phyloP scores from a whole-genome alignment of 345 rosid genomes.

The Pseudoturritis turrita region DNA sequence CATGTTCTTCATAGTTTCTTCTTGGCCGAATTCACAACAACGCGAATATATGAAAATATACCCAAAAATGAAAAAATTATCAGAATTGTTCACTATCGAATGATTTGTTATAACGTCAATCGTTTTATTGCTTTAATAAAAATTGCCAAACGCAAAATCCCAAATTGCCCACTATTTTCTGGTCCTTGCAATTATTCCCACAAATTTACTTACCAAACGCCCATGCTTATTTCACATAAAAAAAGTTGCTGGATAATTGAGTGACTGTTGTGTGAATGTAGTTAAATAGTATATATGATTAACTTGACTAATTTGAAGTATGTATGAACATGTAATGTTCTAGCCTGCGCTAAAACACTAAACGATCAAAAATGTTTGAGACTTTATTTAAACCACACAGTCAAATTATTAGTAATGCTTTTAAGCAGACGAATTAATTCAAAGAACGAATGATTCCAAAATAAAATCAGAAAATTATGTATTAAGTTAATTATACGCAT shows the following conservation, averaged over 20 bases:
- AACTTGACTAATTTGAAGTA: background rate
- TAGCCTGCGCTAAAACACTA: background rate
- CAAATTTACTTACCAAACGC: background rate
- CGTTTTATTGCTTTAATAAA: background rate
- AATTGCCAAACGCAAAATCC: conserved; percentile 9
- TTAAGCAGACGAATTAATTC: background rate
- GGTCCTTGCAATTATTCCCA: conserved; percentile 9
- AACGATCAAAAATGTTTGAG: background rate
- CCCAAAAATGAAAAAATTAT: background rate
- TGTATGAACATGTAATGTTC: background rate
- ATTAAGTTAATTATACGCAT: conserved; percentile 10
- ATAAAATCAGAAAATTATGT: background rate
- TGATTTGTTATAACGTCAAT: background rate
- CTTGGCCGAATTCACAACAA: too few relatives aligned
- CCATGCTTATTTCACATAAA: background rate
- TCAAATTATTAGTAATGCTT: background rate
- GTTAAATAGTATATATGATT: background rate
- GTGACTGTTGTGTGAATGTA: background rate
- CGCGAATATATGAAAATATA: too few relatives aligned
- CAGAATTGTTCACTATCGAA: background rate
- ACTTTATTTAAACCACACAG: background rate
- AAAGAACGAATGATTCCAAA: background rate
- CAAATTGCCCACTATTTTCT: conserved; percentile 2
- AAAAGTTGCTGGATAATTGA: background rate
- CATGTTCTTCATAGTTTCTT: too few relatives aligned